Evolutionary conservation across 306 rosid species (phyloP), one percentile per base, ranked within the genome.

Genomic region (Vicia sativa): DNA sequence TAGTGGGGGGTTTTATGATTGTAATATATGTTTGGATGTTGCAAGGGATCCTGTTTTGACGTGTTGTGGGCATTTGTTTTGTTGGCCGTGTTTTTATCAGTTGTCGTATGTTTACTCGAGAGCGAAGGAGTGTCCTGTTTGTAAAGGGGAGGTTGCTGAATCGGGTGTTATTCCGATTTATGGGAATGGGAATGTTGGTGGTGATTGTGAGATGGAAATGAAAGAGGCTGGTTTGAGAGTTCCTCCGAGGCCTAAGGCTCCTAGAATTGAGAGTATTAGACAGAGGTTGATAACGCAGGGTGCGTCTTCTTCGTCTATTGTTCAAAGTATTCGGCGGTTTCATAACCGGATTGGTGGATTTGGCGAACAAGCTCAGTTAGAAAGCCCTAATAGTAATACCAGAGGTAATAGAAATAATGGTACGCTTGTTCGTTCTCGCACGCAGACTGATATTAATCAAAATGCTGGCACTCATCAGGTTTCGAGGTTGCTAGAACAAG

Each of bases 31-130:
- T 72, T 43, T 87, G 59, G 81, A 72, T 23, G 71, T 56, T 77
- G 91, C 96, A 3, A 84, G 63, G 56, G 89, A 92, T 75, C 97
- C 95, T 62, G 70, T 92, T 42, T 79, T 92, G 80, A 92, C 97
- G 2, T 89, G 92, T 68, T 92, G 97, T 64, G 97, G 97, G 71
- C 97, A 92, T 79, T 71, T 92, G 84, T 92, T 85, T 83, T 92
- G 97, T 65, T 92, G 97, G 97, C 72, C 96, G 28, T 92, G 97
- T 81, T 87, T 85, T 79, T 87, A 74, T 76, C 83, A 77, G 65
- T 76, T 89, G 68, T 65, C 89, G 0, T 81, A 74, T 81, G 82
- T 34, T 4, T 72, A 80, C 74, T 70, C 82, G 25, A 74, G 73
- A 69, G 84, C 80, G 11, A 92, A 61, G 81, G 95, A 87, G 48